These are phyloP conservation scores for Candolleomyces efflorescens DNA, from an alignment of 768 basidiomycete species.

Conservation along the genomic window DNA sequence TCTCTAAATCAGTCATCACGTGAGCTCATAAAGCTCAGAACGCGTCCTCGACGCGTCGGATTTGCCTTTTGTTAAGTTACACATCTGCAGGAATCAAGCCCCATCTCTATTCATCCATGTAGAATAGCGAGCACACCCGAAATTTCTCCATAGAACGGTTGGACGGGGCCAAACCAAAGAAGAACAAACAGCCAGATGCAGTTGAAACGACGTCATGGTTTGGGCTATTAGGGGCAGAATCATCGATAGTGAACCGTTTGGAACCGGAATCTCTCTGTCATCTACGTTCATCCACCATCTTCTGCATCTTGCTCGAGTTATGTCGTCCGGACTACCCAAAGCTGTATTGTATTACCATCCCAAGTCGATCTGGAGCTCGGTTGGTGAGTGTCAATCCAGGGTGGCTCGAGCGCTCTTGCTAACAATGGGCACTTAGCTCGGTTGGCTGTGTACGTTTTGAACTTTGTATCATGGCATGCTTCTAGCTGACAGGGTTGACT, in stretches of 20 bases:
- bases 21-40: conserved; percentile 4
- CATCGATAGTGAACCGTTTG: conserved; percentile 1
- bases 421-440: conserved; percentile 34
- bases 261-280: conserved; percentile 11
- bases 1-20: conserved; percentile 11
- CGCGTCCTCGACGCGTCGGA: conserved; percentile 2
- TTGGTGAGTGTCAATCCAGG: conserved; percentile 36
- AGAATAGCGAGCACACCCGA: background rate
- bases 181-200: background rate
- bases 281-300: conserved; percentile 5
- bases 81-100: no score
- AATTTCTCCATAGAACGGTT: conserved; percentile 1
- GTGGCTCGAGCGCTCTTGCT: background rate
- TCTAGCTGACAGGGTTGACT: conserved; percentile 8
- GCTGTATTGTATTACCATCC: conserved; percentile 76
- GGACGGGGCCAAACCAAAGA: background rate
- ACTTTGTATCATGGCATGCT: background rate
- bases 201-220: background rate
- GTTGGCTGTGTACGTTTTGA: conserved; percentile 48
- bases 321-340: conserved; percentile 47
- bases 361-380: conserved; percentile 59
- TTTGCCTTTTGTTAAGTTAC: background rate
- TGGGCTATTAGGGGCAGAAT: background rate
- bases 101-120: background rate
- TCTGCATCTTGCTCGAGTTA: conserved; percentile 1